phyloP scores from a whole-genome alignment of 768 basidiomycete genomes.

The Candolleomyces aberdarensis region DNA sequence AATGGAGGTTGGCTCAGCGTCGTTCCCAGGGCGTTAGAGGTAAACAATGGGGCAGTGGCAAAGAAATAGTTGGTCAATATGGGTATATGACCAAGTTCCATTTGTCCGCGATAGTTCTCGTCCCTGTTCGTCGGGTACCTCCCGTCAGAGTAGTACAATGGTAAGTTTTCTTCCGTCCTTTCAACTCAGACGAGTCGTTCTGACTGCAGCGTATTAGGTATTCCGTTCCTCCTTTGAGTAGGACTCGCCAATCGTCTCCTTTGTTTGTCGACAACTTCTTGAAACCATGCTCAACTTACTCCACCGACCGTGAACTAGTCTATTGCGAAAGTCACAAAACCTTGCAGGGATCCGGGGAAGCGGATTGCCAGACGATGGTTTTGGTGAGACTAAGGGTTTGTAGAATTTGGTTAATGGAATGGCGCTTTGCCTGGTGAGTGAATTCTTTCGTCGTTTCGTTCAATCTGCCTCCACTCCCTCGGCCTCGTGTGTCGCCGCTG shows the following conservation, averaged over 20 bases:
- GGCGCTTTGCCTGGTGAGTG: too few species aligned
- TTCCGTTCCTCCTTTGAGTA: conserved; percentile 71
- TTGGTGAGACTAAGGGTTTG: too few species aligned
- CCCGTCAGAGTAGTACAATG: conserved; percentile 68
- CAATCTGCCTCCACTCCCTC: too few species aligned
- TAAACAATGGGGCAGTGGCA: conserved; percentile 54
- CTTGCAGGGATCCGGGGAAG: too few species aligned
- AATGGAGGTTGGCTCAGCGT: conserved; percentile 70
- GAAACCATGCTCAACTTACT: conserved; percentile 48
- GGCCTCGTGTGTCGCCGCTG: too few species aligned
- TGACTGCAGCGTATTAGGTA: conserved; percentile 38
- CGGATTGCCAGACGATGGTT: too few species aligned
- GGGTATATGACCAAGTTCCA: conserved; percentile 50
- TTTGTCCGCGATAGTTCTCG: conserved; percentile 73
- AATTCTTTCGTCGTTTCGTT: too few species aligned
- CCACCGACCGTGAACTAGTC: too few species aligned
- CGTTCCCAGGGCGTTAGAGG: conserved; percentile 73
- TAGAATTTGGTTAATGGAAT: too few species aligned
- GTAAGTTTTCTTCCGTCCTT: conserved; percentile 32
- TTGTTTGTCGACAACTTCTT: conserved; percentile 57
- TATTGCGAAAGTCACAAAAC: too few species aligned
- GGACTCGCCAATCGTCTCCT: conserved; percentile 62
- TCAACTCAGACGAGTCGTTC: neutral
- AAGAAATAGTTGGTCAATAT: conserved; percentile 67
- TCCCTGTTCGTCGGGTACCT: conserved; percentile 67